phyloP scores from a whole-genome alignment of 768 basidiomycete genomes.

The Leccinum broughii region DNA sequence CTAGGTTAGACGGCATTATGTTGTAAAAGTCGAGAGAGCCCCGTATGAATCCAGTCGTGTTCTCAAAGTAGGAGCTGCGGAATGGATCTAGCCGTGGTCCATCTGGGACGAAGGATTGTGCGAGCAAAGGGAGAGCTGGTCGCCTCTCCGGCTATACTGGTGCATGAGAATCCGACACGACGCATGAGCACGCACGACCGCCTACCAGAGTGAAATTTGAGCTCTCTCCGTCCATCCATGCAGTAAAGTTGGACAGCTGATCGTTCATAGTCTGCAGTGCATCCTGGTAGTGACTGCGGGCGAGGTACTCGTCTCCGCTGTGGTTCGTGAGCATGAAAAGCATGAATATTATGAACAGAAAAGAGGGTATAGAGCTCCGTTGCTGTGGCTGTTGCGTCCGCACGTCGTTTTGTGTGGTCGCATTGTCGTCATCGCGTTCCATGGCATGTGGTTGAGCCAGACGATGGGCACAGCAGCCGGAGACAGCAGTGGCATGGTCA shows the following conservation, averaged over 20 bases:
- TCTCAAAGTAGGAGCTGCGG: conserved; percentile 62
- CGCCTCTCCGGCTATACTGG: conserved; percentile 48
- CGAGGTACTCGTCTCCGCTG: conserved; percentile 64
- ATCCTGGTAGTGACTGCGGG: conserved; percentile 65
- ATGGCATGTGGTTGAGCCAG: conserved; percentile 18
- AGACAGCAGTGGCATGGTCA: background rate
- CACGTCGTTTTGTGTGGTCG: conserved; percentile 8
- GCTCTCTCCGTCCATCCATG: conserved; percentile 69
- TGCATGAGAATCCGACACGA: conserved; percentile 3
- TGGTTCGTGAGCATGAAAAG: conserved; percentile 80
- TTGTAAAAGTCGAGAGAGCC: conserved; percentile 64
- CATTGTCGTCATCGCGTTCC: conserved; percentile 32
- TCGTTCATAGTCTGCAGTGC: conserved; percentile 55
- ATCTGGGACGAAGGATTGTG: conserved; percentile 48
- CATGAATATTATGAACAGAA: conserved; percentile 72
- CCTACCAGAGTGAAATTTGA: conserved; percentile 68
- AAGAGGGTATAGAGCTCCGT: conserved; percentile 67
- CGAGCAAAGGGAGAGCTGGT: conserved; percentile 43
- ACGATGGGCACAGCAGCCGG: background rate
- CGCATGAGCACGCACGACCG: conserved; percentile 4
- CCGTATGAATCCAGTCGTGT: conserved; percentile 78
- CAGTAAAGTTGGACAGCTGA: conserved; percentile 71
- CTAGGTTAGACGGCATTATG: conserved; percentile 51
- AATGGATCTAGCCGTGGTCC: conserved; percentile 46
- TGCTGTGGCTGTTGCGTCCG: conserved; percentile 36